A percentile compares a stretch with the other conserved stretches of the same genome.
Evolutionary conservation across 2,329 filamentous ascomycete species (phyloP).

Genomic region (Cordyceps fumosorosea): DNA sequence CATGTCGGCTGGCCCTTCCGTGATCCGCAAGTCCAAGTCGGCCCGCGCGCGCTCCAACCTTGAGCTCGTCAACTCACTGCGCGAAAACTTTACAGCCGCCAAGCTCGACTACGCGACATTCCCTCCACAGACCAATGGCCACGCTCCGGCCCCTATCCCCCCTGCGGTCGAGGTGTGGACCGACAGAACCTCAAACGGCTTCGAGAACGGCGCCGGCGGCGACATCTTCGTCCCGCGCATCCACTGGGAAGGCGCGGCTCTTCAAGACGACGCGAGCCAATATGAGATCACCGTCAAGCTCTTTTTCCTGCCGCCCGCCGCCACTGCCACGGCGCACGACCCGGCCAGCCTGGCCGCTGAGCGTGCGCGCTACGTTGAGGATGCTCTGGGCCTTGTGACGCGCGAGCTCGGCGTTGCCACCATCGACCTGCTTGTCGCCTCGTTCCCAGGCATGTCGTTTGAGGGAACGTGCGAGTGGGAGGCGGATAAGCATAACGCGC

Average conservation of each 20-base stretch:
- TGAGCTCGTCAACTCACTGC: constrained; percentile 83
- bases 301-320: constrained; percentile 70
- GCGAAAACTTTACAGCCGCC: constrained; percentile 71
- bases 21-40: constrained; percentile 66
- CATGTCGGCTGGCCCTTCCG: constrained; percentile 74
- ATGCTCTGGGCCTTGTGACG: constrained; percentile 74
- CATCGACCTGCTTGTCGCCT: constrained; percentile 85
- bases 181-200: constrained; percentile 27
- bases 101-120: constrained; percentile 52
- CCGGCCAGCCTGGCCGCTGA: constrained; percentile 52
- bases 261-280: constrained; percentile 76
- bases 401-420: constrained; percentile 69
- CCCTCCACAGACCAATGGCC: constrained; percentile 23
- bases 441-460: constrained; percentile 88
- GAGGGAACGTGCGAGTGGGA: constrained; percentile 86
- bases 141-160: constrained; percentile 24
- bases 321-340: constrained; percentile 53
- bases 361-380: constrained; percentile 63
- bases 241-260: constrained; percentile 61
- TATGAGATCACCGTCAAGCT: constrained; percentile 96
- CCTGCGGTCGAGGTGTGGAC: constrained; percentile 57
- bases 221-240: constrained; percentile 72
- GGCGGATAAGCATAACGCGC: constrained; percentile 55
- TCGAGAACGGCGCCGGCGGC: constrained; percentile 34
- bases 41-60: constrained; percentile 76